phyloP scores from a whole-genome alignment of 352 stramenopile species.

The Phytophthora rubi region DNA sequence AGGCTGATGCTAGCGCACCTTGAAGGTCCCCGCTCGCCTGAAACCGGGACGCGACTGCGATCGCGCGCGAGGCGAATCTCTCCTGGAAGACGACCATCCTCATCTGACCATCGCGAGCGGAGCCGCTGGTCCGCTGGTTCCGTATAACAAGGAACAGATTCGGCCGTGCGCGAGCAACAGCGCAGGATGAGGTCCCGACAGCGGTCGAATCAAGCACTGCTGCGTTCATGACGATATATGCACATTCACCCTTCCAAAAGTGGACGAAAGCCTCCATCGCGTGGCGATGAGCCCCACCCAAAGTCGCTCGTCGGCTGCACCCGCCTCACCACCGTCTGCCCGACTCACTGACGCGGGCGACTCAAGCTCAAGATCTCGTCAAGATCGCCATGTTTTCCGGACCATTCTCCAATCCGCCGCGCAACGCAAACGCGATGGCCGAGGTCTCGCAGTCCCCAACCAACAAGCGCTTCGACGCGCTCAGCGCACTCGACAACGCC shows the following conservation, averaged over 20 bases:
- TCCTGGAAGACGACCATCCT: not conserved
- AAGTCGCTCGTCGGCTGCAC: conserved; percentile 8
- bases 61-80: conserved; percentile 17
- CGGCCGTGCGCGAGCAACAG: not conserved
- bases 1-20: conserved; percentile 18
- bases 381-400: not conserved
- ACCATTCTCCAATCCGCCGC: conserved; percentile 25
- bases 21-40: conserved; percentile 7
- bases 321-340: conserved; percentile 16
- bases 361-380: too few species aligned
- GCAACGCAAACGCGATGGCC: conserved; percentile 16
- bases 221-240: conserved; percentile 14
- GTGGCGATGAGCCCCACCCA: conserved; percentile 27
- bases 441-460: conserved; percentile 21
- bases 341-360: conserved; percentile 27
- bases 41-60: conserved; percentile 1
- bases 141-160: conserved; percentile 18
- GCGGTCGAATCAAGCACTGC: conserved; percentile 5
- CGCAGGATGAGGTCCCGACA: not conserved
- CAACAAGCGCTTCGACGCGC: conserved; percentile 36
- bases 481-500: conserved; percentile 49
- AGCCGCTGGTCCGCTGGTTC: not conserved
- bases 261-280: not conserved
- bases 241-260: not conserved
- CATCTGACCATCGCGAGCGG: conserved; percentile 10